These are phyloP conservation scores for Aphanoascus verrucosus DNA, from an alignment of 2,329 filamentous ascomycete genomes.

Conservation along the genomic window DNA sequence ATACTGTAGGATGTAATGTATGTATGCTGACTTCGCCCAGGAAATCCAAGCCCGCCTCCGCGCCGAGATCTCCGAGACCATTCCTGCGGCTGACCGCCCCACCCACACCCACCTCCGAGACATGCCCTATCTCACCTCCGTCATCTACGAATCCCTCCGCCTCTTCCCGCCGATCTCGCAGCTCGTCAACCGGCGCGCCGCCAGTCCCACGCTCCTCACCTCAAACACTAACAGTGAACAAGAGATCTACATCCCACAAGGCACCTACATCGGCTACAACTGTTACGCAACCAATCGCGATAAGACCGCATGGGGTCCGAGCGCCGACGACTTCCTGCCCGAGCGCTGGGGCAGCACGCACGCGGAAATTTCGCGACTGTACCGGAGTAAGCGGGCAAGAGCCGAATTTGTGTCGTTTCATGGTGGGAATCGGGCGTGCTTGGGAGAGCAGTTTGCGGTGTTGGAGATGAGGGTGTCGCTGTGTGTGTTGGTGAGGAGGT, in stretches of 20 bases:
- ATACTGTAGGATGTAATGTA: neutral
- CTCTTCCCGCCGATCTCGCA: slow-evolving; percentile 43
- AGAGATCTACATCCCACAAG: slow-evolving; percentile 25
- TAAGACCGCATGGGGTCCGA: slow-evolving; percentile 24
- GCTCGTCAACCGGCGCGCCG: slow-evolving; percentile 38
- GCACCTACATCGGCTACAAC: slow-evolving; percentile 36
- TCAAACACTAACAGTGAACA: too few relatives aligned
- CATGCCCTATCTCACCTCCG: slow-evolving; percentile 36
- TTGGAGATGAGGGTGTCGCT: neutral
- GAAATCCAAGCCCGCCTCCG: slow-evolving; percentile 25
- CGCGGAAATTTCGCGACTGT: slow-evolving; percentile 21
- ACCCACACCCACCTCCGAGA: slow-evolving; percentile 12
- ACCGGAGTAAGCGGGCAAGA: slow-evolving; percentile 20
- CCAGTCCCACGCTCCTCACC: slow-evolving; percentile 21
- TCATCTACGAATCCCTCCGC: slow-evolving; percentile 40
- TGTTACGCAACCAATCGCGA: slow-evolving; percentile 34
- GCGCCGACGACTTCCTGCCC: slow-evolving; percentile 27
- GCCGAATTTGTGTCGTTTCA: slow-evolving; percentile 26
- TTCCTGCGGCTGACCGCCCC: neutral
- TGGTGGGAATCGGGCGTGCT: slow-evolving; percentile 23
- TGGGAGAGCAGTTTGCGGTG: slow-evolving; percentile 24
- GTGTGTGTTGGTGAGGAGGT: neutral
- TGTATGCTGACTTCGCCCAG: neutral
- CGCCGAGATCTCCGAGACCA: slow-evolving; percentile 23
- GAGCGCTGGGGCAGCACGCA: slow-evolving; percentile 30